phyloP scores from a whole-genome alignment of 441 rosid species.

The Brassica hybrid region DNA sequence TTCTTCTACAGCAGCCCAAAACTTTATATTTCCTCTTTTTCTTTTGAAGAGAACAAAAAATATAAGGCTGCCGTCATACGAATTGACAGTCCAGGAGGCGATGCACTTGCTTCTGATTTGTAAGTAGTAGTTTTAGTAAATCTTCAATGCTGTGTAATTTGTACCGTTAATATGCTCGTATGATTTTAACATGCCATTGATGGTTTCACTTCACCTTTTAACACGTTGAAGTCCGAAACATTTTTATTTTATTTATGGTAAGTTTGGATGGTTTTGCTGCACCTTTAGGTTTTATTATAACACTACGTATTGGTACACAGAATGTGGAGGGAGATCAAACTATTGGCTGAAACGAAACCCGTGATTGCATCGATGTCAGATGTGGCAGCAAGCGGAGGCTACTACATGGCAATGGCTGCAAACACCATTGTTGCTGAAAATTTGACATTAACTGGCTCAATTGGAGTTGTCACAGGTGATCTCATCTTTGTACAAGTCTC shows the following conservation, averaged over 20 bases:
- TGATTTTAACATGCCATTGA: constrained; percentile 16
- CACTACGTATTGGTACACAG: constrained; percentile 49
- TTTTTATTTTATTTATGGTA: constrained; percentile 3
- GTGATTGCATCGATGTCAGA: constrained; percentile 96
- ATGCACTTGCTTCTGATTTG: constrained; percentile 99
- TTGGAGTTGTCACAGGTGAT: constrained; percentile 95
- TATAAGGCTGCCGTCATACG: constrained; percentile 90
- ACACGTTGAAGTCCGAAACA: constrained; percentile 11
- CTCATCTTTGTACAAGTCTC: constrained; percentile 22
- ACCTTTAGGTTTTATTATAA: constrained; percentile 8
- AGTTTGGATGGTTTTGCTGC: not conserved
- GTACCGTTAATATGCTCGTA: not conserved
- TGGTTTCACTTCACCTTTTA: constrained; percentile 23
- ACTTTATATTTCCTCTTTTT: constrained; percentile 25
- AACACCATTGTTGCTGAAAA: constrained; percentile 78
- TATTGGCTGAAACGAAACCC: constrained; percentile 82
- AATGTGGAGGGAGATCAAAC: constrained; percentile 98
- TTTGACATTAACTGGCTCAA: constrained; percentile 91
- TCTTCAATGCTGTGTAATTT: not conserved
- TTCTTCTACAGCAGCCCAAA: constrained; percentile 10
- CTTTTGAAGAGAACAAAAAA: constrained; percentile 67
- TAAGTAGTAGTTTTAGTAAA: constrained; percentile 54
- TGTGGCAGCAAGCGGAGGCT: constrained; percentile 99
- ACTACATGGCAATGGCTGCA: constrained; percentile 98
- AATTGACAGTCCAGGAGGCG: constrained; percentile 99